Conservation (phyloP, 2,329 filamentous ascomycete species). For the Colletotrichum sidae region DNA sequence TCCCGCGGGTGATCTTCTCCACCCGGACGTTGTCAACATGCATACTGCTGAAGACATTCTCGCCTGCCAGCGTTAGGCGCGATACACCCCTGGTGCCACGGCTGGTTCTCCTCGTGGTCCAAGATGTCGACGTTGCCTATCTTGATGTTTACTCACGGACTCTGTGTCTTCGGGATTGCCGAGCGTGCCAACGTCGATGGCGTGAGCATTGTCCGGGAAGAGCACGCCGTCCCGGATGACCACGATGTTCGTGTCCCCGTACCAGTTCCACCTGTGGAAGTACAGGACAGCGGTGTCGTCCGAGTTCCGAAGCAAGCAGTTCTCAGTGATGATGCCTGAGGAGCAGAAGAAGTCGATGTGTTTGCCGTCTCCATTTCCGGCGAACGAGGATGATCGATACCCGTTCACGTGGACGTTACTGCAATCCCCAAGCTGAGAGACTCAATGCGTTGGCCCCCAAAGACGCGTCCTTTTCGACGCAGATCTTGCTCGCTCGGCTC, state of each 20-base stretch:
- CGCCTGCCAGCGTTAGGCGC: slow-evolving; percentile 49
- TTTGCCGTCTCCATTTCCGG: slow-evolving; percentile 41
- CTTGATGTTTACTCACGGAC: slow-evolving; percentile 43
- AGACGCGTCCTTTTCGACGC: slow-evolving; percentile 40
- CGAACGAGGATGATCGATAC: slow-evolving; percentile 39
- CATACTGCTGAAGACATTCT: slow-evolving; percentile 46
- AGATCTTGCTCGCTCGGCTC: slow-evolving; percentile 34
- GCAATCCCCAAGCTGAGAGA: slow-evolving; percentile 38
- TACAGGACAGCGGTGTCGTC: slow-evolving; percentile 51
- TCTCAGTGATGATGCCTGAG: slow-evolving; percentile 43
- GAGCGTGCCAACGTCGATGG: slow-evolving; percentile 51
- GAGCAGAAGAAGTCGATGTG: slow-evolving; percentile 42
- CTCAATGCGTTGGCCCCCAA: slow-evolving; percentile 38
- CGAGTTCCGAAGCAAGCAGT: slow-evolving; percentile 50
- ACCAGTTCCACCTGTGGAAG: slow-evolving; percentile 46
- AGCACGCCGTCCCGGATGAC: slow-evolving; percentile 46
- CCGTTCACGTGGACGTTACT: slow-evolving; percentile 38
- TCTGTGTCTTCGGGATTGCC: slow-evolving; percentile 48
- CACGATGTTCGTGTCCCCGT: slow-evolving; percentile 48
- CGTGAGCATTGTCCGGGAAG: slow-evolving; percentile 48
- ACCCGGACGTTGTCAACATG: slow-evolving; percentile 45
- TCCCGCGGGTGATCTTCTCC: slow-evolving; percentile 46
- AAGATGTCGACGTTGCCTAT: slow-evolving; percentile 51
- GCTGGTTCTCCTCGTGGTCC: slow-evolving; percentile 49
- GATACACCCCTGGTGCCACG: slow-evolving; percentile 50